phyloP scores from a whole-genome alignment of 139 green algal species.

The Chlorella sp. region DNA sequence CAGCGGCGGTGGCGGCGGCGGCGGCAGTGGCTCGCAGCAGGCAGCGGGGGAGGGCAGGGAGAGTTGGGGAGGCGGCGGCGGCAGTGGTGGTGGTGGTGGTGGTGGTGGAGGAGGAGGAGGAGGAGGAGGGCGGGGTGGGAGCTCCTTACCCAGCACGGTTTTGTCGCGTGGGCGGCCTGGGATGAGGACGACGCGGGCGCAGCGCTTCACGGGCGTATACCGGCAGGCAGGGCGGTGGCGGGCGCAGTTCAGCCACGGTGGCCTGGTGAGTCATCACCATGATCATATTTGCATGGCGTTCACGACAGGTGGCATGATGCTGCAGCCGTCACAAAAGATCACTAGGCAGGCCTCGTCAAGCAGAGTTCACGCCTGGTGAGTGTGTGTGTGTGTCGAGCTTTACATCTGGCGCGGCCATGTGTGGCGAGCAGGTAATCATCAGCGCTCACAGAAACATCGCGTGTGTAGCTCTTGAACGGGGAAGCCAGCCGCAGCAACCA shows the following conservation, averaged over 20 bases:
- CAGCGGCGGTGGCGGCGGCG: no score
- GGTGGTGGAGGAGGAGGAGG: no score
- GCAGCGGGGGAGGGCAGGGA: no score
- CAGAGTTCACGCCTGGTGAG: background rate
- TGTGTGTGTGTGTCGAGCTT: background rate
- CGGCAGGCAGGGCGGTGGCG: constrained; percentile 9
- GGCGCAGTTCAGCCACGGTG: constrained; percentile 20
- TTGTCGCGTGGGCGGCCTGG: background rate
- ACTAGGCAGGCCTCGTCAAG: background rate
- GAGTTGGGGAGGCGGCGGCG: no score
- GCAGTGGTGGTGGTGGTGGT: no score
- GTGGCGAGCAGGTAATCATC: background rate
- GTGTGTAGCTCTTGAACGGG: no score
- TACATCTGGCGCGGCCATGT: background rate
- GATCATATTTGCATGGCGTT: background rate
- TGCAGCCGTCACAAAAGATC: background rate
- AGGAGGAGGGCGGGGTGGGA: no score
- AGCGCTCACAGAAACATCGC: no score
- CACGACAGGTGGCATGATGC: background rate
- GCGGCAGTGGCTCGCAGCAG: no score
- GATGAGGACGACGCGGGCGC: background rate
- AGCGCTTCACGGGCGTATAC: background rate
- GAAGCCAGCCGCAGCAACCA: no score
- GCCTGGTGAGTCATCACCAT: constrained; percentile 9
- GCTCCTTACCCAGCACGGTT: no score